These are phyloP conservation scores for Liquidambar formosana DNA, from an alignment of 164 flowering plant genomes.

Conservation along the genomic window DNA sequence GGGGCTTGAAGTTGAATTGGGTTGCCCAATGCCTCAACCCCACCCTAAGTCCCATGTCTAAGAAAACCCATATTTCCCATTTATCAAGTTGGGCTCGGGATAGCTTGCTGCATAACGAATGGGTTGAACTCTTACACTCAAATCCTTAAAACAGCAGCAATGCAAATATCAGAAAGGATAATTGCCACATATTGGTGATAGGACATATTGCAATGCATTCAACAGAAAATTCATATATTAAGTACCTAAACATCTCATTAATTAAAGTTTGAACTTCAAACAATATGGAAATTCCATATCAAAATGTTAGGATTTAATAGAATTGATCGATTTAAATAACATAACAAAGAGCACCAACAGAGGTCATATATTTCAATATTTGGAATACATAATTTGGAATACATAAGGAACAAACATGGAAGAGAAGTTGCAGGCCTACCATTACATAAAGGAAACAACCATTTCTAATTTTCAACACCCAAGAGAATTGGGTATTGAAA, in stretches of 20 bases:
- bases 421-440: not conserved
- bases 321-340: not conserved
- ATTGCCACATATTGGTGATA: no score
- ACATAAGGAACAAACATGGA: no score
- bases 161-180: not conserved
- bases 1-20: no score
- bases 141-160: not conserved
- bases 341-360: not conserved
- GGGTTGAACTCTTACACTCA: no score
- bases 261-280: not conserved
- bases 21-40: no score
- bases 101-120: no score
- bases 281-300: not conserved
- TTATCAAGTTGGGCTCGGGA: no score
- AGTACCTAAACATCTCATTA: not conserved
- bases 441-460: constrained; percentile 1
- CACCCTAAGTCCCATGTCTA: no score
- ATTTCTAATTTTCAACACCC: constrained; percentile 21
- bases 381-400: not conserved
- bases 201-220: no score
- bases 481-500: constrained; percentile 39
- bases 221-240: not conserved
- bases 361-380: not conserved
- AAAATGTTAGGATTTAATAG: not conserved
- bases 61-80: no score